These are phyloP conservation scores for Hyaloscypha hepaticicola DNA, from an alignment of 495 filamentous ascomycete genomes.

Conservation along the genomic window DNA sequence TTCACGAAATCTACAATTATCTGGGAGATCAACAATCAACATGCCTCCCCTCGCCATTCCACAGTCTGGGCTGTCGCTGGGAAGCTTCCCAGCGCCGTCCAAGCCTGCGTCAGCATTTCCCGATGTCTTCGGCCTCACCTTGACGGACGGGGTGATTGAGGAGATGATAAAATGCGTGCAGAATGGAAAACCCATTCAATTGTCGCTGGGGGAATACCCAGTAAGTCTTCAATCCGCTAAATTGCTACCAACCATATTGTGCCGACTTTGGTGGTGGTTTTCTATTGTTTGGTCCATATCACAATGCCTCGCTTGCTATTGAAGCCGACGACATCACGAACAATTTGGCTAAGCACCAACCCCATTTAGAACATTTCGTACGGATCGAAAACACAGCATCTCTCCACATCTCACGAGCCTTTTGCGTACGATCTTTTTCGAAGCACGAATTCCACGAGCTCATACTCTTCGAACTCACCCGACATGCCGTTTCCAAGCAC, in stretches of 20 bases:
- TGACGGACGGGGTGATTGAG: constrained; percentile 65
- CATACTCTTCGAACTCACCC: background rate
- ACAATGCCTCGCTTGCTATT: constrained; percentile 39
- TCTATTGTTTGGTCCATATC: background rate
- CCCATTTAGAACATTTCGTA: constrained; percentile 47
- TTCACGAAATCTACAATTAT: constrained; percentile 1
- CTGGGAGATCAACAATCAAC: constrained; percentile 16
- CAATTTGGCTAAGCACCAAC: constrained; percentile 28
- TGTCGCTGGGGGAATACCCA: constrained; percentile 54
- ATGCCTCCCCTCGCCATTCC: constrained; percentile 49
- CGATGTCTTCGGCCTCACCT: constrained; percentile 61
- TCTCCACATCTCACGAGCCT: constrained; percentile 40
- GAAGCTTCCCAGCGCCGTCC: constrained; percentile 34
- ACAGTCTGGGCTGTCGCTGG: constrained; percentile 48
- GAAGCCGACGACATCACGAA: constrained; percentile 21
- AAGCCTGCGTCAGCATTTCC: constrained; percentile 12
- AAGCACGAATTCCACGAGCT: background rate
- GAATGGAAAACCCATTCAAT: constrained; percentile 57
- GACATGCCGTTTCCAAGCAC: background rate
- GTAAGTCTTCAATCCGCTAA: constrained; percentile 45
- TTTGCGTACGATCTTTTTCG: constrained; percentile 20
- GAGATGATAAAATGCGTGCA: constrained; percentile 68
- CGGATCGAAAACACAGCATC: constrained; percentile 50
- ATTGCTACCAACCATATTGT: constrained; percentile 16
- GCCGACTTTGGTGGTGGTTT: background rate